These are phyloP conservation scores for Rhamnella rubrinervis DNA, from an alignment of 331 rosid species.

Conservation along the genomic window DNA sequence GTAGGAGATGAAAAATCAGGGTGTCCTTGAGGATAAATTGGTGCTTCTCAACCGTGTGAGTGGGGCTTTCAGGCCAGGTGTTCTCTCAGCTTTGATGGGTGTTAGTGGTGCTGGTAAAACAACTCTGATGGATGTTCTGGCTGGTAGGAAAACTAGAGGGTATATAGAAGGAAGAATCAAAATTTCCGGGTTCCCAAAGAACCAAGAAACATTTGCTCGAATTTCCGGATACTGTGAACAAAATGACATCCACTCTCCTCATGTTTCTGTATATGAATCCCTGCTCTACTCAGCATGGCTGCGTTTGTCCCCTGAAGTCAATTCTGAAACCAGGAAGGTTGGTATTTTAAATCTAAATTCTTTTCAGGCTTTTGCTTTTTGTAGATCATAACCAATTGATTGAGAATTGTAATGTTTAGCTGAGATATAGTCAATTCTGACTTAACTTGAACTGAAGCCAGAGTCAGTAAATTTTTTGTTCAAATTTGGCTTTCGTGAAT, in stretches of 20 bases:
- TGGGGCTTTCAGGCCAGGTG: constrained; percentile 72
- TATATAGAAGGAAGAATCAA: constrained; percentile 49
- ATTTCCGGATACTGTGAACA: constrained; percentile 76
- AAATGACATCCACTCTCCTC: constrained; percentile 69
- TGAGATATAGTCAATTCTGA: too few species aligned
- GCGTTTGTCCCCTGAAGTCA: constrained; percentile 23
- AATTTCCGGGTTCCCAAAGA: constrained; percentile 61
- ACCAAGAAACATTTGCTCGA: constrained; percentile 68
- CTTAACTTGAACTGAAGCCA: too few species aligned
- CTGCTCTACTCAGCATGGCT: constrained; percentile 34
- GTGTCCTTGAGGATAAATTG: constrained; percentile 52
- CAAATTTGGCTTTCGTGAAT: too few species aligned
- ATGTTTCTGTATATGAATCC: constrained; percentile 45
- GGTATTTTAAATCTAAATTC: constrained; percentile 6
- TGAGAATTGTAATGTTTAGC: neutral
- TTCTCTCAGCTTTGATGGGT: constrained; percentile 69
- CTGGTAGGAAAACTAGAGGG: constrained; percentile 69
- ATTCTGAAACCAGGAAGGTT: constrained; percentile 28
- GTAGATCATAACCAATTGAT: too few species aligned
- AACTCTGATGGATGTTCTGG: constrained; percentile 55
- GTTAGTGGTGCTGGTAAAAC: constrained; percentile 70
- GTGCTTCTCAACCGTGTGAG: constrained; percentile 54
- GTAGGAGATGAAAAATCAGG: constrained; percentile 57
- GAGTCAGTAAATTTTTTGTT: too few species aligned
- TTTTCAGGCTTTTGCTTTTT: neutral